Evolutionary conservation across 345 rosid genomes (phyloP), one percentile per base, ranked within the genome.

Genomic region (Laguncularia racemosa): DNA sequence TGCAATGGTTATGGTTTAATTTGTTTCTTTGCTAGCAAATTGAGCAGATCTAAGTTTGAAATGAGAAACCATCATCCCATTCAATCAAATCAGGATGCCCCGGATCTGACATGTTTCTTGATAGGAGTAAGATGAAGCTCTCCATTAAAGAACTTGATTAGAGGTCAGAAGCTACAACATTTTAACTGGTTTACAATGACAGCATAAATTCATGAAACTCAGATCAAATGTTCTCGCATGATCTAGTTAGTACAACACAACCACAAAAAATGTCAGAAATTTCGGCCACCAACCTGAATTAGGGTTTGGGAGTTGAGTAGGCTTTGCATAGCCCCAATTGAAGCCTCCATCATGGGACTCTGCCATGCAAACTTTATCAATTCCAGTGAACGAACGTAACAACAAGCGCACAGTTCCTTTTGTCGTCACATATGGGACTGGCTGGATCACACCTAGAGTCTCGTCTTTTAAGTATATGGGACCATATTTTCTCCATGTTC

Each of bases 371-470:
- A 89, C 73, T 73, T 61, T 82, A 61, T 53, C 79, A 50, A 93
- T 79, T 60, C 83, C 91, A 3, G 62, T 52, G 63, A 79, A 86
- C 9, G 95, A 79, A 57, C 95, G 71, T 60, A 89, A 65, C 13
- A 93, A 69, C 64, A 86, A 73, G 19, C 88, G 85, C 62, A 89
- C 45, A 13, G 75, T 73, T 57, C 88, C 93, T 12, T 73, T 67
- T 52, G 77, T 68, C 20, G 95, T 93, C 62, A 55, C 46, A 72
- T 66, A 93, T 33, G 95, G 95, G 58, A 92, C 89, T 1, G 98
- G 98, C 72, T 92, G 97, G 77, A 92, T 89, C 74, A 92, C 98
- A 55, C 95, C 79, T 48, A 93, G 88, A 70, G 83, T 56, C 62
- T 59, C 63, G 55, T 81, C 81, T 69, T 80, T 59, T 53, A 86